Percentiles rank a stretch among this genome's conserved stretches.
Conservation (phyloP, 1,284 basidiomycete species). For the Tetrapyrgos nigripes region DNA sequence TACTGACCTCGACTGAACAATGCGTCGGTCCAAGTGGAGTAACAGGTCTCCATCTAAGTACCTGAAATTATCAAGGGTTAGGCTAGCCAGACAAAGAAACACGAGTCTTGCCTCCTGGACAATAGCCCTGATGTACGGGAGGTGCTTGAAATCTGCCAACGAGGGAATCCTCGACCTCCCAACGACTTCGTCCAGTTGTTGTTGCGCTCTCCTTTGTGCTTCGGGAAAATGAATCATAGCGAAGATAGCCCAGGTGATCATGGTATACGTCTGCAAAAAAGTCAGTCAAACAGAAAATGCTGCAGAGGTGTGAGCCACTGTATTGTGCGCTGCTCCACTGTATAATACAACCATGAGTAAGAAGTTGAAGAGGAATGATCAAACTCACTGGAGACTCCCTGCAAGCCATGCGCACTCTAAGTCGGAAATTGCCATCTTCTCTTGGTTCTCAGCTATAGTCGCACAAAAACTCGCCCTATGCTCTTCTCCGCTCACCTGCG, state of each 20-base stretch:
- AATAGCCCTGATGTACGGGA: slow-evolving; percentile 8
- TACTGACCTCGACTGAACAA: not conserved
- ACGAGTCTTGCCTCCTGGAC: slow-evolving; percentile 2
- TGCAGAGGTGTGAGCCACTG: not conserved
- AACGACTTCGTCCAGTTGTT: slow-evolving; percentile 4
- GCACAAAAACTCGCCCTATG: slow-evolving; percentile 2
- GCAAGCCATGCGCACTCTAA: slow-evolving; percentile 3
- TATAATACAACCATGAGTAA: too few species aligned
- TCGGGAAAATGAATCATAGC: too few species aligned
- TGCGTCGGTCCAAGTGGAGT: slow-evolving; percentile 6
- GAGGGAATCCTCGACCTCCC: slow-evolving; percentile 6
- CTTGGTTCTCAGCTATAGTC: not conserved
- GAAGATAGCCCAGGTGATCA: not conserved
- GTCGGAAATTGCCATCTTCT: not conserved
- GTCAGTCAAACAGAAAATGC: too few species aligned
- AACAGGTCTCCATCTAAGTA: slow-evolving; percentile 8
- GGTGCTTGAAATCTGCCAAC: slow-evolving; percentile 6
- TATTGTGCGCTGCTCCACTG: slow-evolving; percentile 5
- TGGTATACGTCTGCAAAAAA: slow-evolving; percentile 4
- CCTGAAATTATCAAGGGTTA: not conserved
- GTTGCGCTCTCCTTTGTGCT: slow-evolving; percentile 2
- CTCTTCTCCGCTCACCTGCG: not conserved
- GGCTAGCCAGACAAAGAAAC: too few species aligned
- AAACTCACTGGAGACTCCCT: not conserved
- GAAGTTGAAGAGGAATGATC: not conserved